phyloP scores from a whole-genome alignment of 768 basidiomycete genomes.

The Trametes maxima region DNA sequence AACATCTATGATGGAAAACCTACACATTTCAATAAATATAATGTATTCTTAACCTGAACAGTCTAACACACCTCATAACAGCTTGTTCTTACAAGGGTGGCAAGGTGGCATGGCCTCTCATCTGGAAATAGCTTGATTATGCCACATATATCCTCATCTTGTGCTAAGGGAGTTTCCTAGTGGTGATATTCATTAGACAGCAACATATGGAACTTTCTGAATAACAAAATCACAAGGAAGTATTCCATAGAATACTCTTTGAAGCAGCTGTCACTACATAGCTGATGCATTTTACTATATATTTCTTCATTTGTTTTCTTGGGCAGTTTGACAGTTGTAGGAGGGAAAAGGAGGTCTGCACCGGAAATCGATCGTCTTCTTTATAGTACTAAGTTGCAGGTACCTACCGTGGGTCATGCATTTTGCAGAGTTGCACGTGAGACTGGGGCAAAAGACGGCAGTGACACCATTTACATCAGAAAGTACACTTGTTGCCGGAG shows the following conservation, averaged over 20 bases:
- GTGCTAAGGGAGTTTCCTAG: neutral
- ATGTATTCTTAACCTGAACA: neutral
- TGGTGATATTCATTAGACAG: neutral
- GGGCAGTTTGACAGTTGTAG: neutral
- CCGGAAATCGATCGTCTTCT: neutral
- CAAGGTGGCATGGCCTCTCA: conserved; percentile 50
- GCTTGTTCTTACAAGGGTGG: conserved; percentile 47
- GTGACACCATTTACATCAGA: conserved; percentile 37
- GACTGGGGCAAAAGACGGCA: conserved; percentile 46
- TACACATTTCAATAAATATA: neutral
- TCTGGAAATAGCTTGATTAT: conserved; percentile 49
- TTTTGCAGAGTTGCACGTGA: conserved; percentile 44
- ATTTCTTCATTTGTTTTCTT: neutral
- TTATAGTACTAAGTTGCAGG: neutral
- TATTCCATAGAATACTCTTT: neutral
- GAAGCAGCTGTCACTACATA: neutral
- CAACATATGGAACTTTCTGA: neutral
- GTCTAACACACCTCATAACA: conserved; percentile 46
- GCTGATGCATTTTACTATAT: neutral
- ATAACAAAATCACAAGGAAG: neutral
- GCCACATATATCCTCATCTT: conserved; percentile 22
- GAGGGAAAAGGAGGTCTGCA: neutral
- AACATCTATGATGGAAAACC: conserved; percentile 12
- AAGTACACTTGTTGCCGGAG: conserved; percentile 24
- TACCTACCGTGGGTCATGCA: conserved; percentile 44